Evolutionary conservation across 2,329 filamentous ascomycete genomes (phyloP).

Genomic region (Raffaelea ambrosiae): DNA sequence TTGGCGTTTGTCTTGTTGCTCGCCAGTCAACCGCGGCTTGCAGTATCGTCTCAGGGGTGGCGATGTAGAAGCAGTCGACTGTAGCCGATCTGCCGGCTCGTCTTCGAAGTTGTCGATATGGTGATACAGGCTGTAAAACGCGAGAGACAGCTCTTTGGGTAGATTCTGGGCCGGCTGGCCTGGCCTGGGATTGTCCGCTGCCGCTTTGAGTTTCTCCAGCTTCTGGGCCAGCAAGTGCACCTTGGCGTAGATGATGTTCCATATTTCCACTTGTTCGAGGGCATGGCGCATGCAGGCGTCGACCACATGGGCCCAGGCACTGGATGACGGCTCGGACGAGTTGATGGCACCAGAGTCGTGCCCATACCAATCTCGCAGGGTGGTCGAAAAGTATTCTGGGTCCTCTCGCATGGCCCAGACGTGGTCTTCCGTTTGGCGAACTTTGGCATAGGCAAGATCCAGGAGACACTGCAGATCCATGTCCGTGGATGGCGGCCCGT

Average conservation of each 20-base stretch:
- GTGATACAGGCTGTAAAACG: slow-evolving; percentile 11
- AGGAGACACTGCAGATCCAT: slow-evolving; percentile 7
- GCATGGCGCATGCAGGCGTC: slow-evolving; percentile 7
- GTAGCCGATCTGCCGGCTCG: slow-evolving; percentile 3
- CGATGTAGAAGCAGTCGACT: slow-evolving; percentile 5
- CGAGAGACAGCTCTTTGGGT: slow-evolving; percentile 8
- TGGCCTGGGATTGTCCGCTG: not conserved
- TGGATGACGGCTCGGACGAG: no score
- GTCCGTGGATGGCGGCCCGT: slow-evolving; percentile 3
- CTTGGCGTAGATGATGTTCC: slow-evolving; percentile 11
- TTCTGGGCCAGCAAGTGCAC: slow-evolving; percentile 5
- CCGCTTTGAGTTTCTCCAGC: slow-evolving; percentile 5
- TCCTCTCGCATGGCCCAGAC: slow-evolving; percentile 12
- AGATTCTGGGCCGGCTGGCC: not conserved
- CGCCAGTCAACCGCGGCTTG: no score
- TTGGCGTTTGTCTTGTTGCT: no score
- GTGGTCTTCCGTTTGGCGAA: slow-evolving; percentile 10
- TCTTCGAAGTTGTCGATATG: slow-evolving; percentile 9
- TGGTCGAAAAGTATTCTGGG: slow-evolving; percentile 10
- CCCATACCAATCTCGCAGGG: no score
- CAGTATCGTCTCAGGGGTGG: slow-evolving; percentile 7
- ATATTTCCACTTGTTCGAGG: slow-evolving; percentile 9
- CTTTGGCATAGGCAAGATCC: slow-evolving; percentile 7
- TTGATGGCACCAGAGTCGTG: no score
- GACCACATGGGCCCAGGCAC: no score